Evolutionary conservation across 1,284 basidiomycete genomes (phyloP).

Genomic region (Pseudozyma sp.): DNA sequence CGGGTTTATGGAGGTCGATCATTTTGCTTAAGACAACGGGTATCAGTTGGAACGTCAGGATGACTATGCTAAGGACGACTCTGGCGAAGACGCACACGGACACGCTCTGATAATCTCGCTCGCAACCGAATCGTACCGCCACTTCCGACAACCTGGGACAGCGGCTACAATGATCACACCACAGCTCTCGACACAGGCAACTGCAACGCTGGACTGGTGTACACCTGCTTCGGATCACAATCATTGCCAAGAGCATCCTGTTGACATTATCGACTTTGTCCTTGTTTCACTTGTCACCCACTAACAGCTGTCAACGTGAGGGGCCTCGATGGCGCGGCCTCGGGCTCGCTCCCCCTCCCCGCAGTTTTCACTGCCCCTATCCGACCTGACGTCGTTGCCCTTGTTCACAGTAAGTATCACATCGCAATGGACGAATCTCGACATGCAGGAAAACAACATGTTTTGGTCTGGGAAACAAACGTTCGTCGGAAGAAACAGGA

Average conservation of each 20-base stretch:
- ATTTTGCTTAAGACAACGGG: too few relatives aligned
- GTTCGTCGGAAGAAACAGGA: too few relatives aligned
- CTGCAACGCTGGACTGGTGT: neutral
- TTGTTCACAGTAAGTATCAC: constrained; percentile 90
- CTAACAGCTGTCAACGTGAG: constrained; percentile 67
- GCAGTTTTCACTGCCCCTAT: constrained; percentile 98
- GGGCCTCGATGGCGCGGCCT: constrained; percentile 74
- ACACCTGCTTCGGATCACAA: neutral
- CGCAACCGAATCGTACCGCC: too few relatives aligned
- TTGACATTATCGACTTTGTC: constrained; percentile 14
- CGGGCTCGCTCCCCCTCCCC: constrained; percentile 89
- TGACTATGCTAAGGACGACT: too few relatives aligned
- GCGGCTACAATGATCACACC: too few relatives aligned
- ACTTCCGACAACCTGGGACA: too few relatives aligned
- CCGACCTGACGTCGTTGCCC: constrained; percentile 96
- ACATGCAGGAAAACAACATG: too few relatives aligned
- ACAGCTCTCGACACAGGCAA: neutral
- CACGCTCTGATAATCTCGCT: too few relatives aligned
- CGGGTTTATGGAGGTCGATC: too few relatives aligned
- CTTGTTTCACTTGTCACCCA: constrained; percentile 8
- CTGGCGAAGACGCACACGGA: too few relatives aligned
- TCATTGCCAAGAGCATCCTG: constrained; percentile 4
- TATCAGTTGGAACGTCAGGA: too few relatives aligned
- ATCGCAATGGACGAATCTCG: neutral
- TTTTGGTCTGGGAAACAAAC: too few relatives aligned